Conservation (phyloP, 1,139 yeast genomes). For the Dujonia santamariae region DNA sequence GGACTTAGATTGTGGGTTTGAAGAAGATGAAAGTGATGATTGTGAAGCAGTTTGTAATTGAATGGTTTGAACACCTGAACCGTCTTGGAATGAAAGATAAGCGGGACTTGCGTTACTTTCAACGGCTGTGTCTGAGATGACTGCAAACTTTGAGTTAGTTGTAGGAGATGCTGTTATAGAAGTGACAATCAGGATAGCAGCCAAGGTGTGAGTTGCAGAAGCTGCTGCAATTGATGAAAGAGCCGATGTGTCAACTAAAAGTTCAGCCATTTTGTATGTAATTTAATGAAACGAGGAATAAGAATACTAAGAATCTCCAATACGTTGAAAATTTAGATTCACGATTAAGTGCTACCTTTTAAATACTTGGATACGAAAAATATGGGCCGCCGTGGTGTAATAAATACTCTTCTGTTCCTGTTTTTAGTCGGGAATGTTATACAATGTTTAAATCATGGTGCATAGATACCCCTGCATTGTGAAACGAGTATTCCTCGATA, state of each 20-base stretch:
- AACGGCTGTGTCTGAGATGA: slow-evolving; percentile 4
- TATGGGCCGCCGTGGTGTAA: too few species aligned
- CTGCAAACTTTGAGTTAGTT: slow-evolving; percentile 2
- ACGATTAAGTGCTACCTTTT: too few species aligned
- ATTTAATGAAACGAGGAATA: not conserved
- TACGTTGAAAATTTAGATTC: too few species aligned
- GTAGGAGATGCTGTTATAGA: not conserved
- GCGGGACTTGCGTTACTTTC: not conserved
- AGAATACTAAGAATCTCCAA: not conserved
- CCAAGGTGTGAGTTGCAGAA: slow-evolving; percentile 6
- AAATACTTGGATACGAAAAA: too few species aligned
- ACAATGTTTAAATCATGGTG: too few species aligned
- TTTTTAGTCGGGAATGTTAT: too few species aligned
- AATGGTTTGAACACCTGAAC: slow-evolving; percentile 7
- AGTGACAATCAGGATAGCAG: slow-evolving; percentile 4
- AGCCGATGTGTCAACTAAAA: slow-evolving; percentile 4
- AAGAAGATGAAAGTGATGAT: not conserved
- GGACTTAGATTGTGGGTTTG: not conserved
- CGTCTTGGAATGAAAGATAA: slow-evolving; percentile 7
- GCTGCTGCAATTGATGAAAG: slow-evolving; percentile 4
- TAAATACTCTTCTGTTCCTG: too few species aligned
- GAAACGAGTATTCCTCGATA: too few species aligned
- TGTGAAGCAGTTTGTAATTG: slow-evolving; percentile 4
- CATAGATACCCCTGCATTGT: too few species aligned
- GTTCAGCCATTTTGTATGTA: too few species aligned